These are phyloP conservation scores for Mycena albidolilacea DNA, from an alignment of 768 basidiomycete species.

Conservation along the genomic window DNA sequence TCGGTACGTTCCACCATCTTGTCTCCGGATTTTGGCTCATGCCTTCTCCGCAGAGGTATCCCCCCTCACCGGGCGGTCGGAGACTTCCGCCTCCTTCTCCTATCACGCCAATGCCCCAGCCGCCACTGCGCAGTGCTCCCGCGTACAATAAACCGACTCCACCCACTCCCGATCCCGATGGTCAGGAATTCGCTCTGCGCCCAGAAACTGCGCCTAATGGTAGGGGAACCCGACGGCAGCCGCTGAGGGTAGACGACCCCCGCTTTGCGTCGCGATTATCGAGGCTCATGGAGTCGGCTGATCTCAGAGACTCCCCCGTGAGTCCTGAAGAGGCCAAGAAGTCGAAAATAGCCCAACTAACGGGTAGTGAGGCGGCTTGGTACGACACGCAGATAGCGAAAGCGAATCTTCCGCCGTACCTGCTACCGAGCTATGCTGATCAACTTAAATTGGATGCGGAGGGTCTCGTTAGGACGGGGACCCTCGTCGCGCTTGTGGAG, in stretches of 20 bases:
- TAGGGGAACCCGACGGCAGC: conserved; percentile 54
- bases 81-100: conserved; percentile 56
- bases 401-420: conserved; percentile 67
- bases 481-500: conserved; percentile 80
- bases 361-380: conserved; percentile 60
- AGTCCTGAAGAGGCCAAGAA: conserved; percentile 41
- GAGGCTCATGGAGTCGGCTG: conserved; percentile 54
- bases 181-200: conserved; percentile 37
- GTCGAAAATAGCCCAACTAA: conserved; percentile 56
- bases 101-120: conserved; percentile 56
- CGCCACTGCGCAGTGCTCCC: conserved; percentile 41
- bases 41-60: conserved; percentile 25
- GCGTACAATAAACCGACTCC: conserved; percentile 55
- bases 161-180: conserved; percentile 46
- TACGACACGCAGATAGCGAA: conserved; percentile 54
- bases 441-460: conserved; percentile 77
- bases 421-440: conserved; percentile 70
- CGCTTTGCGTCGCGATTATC: conserved; percentile 51
- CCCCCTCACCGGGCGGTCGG: conserved; percentile 32
- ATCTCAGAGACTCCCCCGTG: conserved; percentile 49
- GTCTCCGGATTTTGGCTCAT: conserved; percentile 26
- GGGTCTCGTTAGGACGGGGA: conserved; percentile 78
- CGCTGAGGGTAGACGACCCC: conserved; percentile 56
- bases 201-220: conserved; percentile 46
- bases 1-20: conserved; percentile 7